phyloP scores from a whole-genome alignment of 2,329 filamentous ascomycete species.

The Canariomyces notabilis region DNA sequence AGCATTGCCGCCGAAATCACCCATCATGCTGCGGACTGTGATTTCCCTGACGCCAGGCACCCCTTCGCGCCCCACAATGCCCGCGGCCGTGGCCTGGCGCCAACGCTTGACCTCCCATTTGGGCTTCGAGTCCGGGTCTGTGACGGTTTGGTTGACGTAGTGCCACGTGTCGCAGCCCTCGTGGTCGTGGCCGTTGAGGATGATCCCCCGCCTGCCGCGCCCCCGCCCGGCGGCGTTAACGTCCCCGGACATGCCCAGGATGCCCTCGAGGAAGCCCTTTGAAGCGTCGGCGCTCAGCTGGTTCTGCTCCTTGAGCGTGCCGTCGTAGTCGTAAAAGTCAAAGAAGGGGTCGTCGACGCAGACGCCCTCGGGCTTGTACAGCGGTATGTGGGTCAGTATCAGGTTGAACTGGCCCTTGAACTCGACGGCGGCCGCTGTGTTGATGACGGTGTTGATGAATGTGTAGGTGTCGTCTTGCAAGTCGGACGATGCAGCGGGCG shows the following conservation, averaged over 20 bases:
- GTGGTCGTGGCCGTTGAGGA: conserved; percentile 93
- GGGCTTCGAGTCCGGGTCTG: conserved; percentile 20
- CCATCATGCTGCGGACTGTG: conserved; percentile 98
- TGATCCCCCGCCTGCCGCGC: conserved; percentile 65
- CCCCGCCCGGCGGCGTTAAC: conserved; percentile 54
- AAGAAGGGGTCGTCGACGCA: conserved; percentile 85
- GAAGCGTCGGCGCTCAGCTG: conserved; percentile 71
- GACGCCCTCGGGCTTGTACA: conserved; percentile 75
- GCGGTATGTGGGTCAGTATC: conserved; percentile 84
- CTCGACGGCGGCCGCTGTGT: conserved; percentile 55
- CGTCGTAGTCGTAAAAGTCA: conserved; percentile 63
- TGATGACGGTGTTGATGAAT: conserved; percentile 68
- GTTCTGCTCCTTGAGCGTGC: conserved; percentile 84
- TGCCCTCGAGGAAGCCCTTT: conserved; percentile 71
- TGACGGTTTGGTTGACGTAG: conserved; percentile 61
- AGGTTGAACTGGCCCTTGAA: conserved; percentile 68
- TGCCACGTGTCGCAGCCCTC: conserved; percentile 89
- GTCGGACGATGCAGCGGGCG: conserved; percentile 60
- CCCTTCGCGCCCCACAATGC: conserved; percentile 38
- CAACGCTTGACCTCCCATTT: conserved; percentile 49
- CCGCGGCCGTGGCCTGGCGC: conserved; percentile 37
- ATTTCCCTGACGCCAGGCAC: conserved; percentile 74
- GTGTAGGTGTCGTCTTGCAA: conserved; percentile 73
- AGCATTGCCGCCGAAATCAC: conserved; percentile 86
- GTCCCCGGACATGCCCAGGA: conserved; percentile 72